Conservation (phyloP, 345 rosid genomes). For the Ricinus communis region DNA sequence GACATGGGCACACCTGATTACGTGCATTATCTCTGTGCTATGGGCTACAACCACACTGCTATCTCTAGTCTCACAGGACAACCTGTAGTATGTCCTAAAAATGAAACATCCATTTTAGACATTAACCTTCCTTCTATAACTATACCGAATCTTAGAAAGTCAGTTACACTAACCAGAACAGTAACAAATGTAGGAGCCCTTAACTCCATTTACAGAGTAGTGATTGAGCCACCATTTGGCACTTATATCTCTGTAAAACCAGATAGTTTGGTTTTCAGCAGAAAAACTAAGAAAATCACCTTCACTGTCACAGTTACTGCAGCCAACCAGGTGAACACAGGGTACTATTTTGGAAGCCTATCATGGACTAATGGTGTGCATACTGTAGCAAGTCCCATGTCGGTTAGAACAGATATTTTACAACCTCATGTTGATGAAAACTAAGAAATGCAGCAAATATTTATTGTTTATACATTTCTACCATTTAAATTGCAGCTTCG, state of each 20-base stretch:
- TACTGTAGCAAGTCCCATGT: slow-evolving; percentile 47
- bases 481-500: no score
- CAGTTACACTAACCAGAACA: slow-evolving; percentile 40
- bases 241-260: slow-evolving; percentile 30
- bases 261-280: slow-evolving; percentile 23
- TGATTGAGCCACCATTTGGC: slow-evolving; percentile 47
- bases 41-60: slow-evolving; percentile 43
- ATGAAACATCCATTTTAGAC: slow-evolving; percentile 38
- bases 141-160: slow-evolving; percentile 45
- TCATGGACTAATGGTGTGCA: slow-evolving; percentile 50
- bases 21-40: slow-evolving; percentile 54
- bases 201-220: slow-evolving; percentile 38
- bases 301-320: slow-evolving; percentile 31
- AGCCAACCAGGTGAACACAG: slow-evolving; percentile 33
- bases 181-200: slow-evolving; percentile 60
- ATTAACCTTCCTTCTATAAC: slow-evolving; percentile 67
- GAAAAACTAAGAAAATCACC: slow-evolving; percentile 19
- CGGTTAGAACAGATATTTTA: slow-evolving; percentile 43
- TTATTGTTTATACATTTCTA: neutral
- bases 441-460: neutral
- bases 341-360: slow-evolving; percentile 62
- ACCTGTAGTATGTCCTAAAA: slow-evolving; percentile 26
- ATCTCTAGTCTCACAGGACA: slow-evolving; percentile 39
- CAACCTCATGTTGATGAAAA: slow-evolving; percentile 17
- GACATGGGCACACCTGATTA: slow-evolving; percentile 52